Base-by-base conservation (phyloP, 495 filamentous ascomycete species). In the Extremus antarcticus region DNA sequence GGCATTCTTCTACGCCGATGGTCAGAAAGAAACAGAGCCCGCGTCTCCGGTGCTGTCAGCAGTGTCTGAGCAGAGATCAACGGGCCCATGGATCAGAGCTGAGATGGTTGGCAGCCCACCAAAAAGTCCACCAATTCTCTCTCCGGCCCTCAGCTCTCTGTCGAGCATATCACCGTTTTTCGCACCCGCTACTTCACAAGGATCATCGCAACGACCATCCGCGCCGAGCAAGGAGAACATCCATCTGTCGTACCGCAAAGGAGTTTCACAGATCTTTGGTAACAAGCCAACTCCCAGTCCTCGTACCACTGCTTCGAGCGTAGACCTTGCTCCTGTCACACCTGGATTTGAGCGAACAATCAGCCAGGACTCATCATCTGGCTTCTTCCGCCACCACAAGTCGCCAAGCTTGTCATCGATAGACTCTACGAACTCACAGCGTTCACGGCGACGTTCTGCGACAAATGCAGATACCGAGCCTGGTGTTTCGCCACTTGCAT, bases 191-290 rank as follows among this genome's bases (percentile, higher is more conserved):
- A 45, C 48, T 7, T 53, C 49, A 11, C 49, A 53, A 7, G 41
- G 35, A 9, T 54, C 52, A n/a, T 35, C 60, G 15, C 17, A 39
- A 4, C 54, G 65, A 32, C 67, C 63, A 20, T 69, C 66, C 1
- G 66, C 70, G 24, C 29, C 29, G 13, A 52, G 60, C 21, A 70
- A 68, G 45, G 68, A 71, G 10, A 67, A 64, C 57, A 69, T 69
- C 29, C 70, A 69, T 53, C 57, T 69, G 7, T 69, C 68, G 2
- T 71, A 73, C 52, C 59, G 70, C 40, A 73, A 71, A 59, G 70
- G 69, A 8, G 69, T 59, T 4, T 71, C 69, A 0, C 70, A 73
- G 41, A 63, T 69, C 8, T 64, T 70, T 35, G 59, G 59, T 3
- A 54, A 39, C 38, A 57, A 46, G 51, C 68, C 25, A 52, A 20